Conservation (phyloP, 352 stramenopile genomes). For the Halophytophthora polymorphica region DNA sequence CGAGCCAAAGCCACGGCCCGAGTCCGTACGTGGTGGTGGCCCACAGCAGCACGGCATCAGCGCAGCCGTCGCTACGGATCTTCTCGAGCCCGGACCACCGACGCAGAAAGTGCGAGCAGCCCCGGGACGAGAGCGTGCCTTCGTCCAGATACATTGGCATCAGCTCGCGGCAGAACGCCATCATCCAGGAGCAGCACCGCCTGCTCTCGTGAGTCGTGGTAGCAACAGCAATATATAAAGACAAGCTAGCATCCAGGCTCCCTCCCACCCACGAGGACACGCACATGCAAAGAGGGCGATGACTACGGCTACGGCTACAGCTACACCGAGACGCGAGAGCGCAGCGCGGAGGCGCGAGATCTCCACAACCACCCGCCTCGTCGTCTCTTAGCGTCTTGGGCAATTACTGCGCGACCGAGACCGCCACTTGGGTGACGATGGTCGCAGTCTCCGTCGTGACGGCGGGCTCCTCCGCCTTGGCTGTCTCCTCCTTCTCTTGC, state of each 20-base stretch:
- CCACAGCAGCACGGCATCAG: constrained; percentile 4
- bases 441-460: constrained; percentile 9
- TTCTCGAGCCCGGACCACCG: constrained; percentile 57
- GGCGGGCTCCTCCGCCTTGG: constrained; percentile 19
- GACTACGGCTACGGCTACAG: neutral
- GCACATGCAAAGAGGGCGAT: too few species aligned
- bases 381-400: neutral
- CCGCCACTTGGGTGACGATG: constrained; percentile 10
- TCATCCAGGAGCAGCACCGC: constrained; percentile 75
- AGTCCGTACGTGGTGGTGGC: constrained; percentile 5
- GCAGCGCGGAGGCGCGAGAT: too few species aligned
- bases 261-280: too few species aligned
- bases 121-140: constrained; percentile 56
- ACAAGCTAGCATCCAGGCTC: too few species aligned
- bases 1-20: constrained; percentile 6
- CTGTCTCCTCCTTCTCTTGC: constrained; percentile 12
- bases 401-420: neutral
- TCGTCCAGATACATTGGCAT: constrained; percentile 76
- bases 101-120: constrained; percentile 32
- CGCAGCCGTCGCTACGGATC: constrained; percentile 61
- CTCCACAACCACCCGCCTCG: neutral
- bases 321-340: neutral
- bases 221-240: neutral
- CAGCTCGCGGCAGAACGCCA: constrained; percentile 62
- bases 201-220: constrained; percentile 45